Base-by-base conservation (phyloP, 768 basidiomycete species). In the Crucibulum laeve region DNA sequence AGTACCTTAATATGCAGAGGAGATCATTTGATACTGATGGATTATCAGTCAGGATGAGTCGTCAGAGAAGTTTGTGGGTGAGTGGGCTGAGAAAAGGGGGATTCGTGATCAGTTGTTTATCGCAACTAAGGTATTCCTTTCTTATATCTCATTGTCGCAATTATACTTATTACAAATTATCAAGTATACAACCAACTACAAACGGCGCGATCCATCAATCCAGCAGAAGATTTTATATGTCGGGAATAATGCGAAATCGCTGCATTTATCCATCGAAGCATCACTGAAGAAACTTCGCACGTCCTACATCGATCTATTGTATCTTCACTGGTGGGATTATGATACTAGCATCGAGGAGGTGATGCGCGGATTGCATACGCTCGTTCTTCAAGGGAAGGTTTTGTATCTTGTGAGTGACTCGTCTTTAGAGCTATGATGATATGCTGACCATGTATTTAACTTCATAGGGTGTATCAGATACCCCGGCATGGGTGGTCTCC, bases 241-340 rank as follows among this genome's bases (percentile, higher is more conserved):
- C n/a, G 76, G 77, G 4, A 79, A 79, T 53, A 57, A 58, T 48
- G 49, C 57, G 43, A 74, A 76, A 53, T 63, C 58, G 1, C 48
- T 80, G 50, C 57, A 59, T 38, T 26, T 65, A 38, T 65, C 64
- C 15, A 59, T 74, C n/a, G 52, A 60, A 18, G 67, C 52, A 3
- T 69, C 68, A 7, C 55, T 76, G 44, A 66, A 65, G 53, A 70
- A 67, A 50, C 59, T 77, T 1, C 56, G 65, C 36, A 71, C 68
- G 0, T 50, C 50, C 3, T 71, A 71, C 40, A 64, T 73, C n/a
- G n/a, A n/a, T n/a, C n/a, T n/a, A n/a, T n/a, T n/a, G n/a, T n/a
- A n/a, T n/a, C n/a, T n/a, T n/a, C 69, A 73, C 40, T 71, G 62
- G 60, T 76, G 77, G 77, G 79, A 80, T 53, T 75, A 63, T 44